A percentile compares a stretch with the other conserved stretches of the same genome.
These are phyloP conservation scores for Fusarium goolgardi DNA, from an alignment of 2,329 filamentous ascomycete species.

Conservation along the genomic window DNA sequence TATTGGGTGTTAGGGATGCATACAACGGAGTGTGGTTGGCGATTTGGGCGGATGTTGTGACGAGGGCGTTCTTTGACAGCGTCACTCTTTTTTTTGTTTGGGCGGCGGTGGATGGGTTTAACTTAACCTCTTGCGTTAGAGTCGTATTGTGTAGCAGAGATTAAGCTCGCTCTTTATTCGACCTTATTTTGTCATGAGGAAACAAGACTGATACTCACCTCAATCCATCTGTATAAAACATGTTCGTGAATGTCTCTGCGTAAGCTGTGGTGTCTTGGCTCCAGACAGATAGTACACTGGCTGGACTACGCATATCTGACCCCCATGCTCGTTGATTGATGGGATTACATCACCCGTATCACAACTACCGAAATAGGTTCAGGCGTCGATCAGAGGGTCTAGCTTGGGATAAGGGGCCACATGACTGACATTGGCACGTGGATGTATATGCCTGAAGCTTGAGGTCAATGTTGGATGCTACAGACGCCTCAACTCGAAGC, in stretches of 20 bases:
- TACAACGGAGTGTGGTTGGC: slow-evolving; percentile 9
- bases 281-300: not conserved
- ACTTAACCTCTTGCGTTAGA: not conserved
- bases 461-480: not conserved
- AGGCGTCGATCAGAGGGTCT: slow-evolving; percentile 32
- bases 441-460: not conserved
- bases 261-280: not conserved
- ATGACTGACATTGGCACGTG: slow-evolving; percentile 39
- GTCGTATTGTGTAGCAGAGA: slow-evolving; percentile 11
- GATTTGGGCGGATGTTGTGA: slow-evolving; percentile 27
- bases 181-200: slow-evolving; percentile 1
- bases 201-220: slow-evolving; percentile 15
- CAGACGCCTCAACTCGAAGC: not conserved
- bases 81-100: slow-evolving; percentile 31
- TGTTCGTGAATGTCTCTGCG: not conserved
- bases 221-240: not conserved
- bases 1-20: slow-evolving; percentile 29
- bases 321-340: slow-evolving; percentile 19
- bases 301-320: not conserved
- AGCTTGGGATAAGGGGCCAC: slow-evolving; percentile 34
- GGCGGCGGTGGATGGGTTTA: slow-evolving; percentile 1
- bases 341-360: slow-evolving; percentile 39
- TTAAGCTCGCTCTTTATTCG: slow-evolving; percentile 26
- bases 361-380: slow-evolving; percentile 34
- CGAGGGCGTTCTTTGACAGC: slow-evolving; percentile 27